These are phyloP conservation scores for Neurospora sp. DNA, from an alignment of 495 filamentous ascomycete genomes.

Conservation along the genomic window DNA sequence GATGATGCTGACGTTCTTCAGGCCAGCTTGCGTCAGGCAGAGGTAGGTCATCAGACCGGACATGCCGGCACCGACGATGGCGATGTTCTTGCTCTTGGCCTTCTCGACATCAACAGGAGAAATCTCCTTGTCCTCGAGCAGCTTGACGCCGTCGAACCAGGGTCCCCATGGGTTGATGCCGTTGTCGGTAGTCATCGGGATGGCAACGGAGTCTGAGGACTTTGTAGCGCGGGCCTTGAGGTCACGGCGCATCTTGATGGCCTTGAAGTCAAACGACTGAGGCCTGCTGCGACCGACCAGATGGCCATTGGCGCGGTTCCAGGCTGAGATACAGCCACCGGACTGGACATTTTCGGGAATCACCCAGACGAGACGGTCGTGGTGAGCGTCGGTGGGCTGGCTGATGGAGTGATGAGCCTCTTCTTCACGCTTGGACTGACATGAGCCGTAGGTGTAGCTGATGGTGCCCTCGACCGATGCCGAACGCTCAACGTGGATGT, in stretches of 20 bases:
- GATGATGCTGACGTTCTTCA: constrained; percentile 30
- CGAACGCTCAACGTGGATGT: constrained; percentile 31
- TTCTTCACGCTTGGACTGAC: constrained; percentile 7
- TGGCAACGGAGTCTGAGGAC: constrained; percentile 2
- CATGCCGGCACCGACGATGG: constrained; percentile 62
- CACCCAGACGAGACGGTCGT: constrained; percentile 41
- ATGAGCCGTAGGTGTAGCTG: constrained; percentile 32
- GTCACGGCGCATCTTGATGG: background rate
- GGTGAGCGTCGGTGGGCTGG: constrained; percentile 5
- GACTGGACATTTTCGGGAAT: constrained; percentile 33
- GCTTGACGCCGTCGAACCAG: constrained; percentile 60
- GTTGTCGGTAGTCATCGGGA: constrained; percentile 36
- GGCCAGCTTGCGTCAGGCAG: constrained; percentile 26
- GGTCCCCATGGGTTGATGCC: constrained; percentile 52
- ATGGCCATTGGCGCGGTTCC: constrained; percentile 21
- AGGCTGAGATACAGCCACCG: constrained; percentile 45
- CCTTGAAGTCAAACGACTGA: constrained; percentile 14
- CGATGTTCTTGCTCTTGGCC: constrained; percentile 46
- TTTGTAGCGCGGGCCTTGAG: background rate
- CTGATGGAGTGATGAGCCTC: constrained; percentile 27
- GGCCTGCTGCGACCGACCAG: constrained; percentile 36
- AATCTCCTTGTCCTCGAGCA: constrained; percentile 45
- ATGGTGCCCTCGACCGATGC: constrained; percentile 18
- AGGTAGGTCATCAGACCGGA: constrained; percentile 49
- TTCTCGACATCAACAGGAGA: constrained; percentile 38